These are phyloP conservation scores for Talaromyces ruber DNA, from an alignment of 495 filamentous ascomycete genomes.

Conservation along the genomic window DNA sequence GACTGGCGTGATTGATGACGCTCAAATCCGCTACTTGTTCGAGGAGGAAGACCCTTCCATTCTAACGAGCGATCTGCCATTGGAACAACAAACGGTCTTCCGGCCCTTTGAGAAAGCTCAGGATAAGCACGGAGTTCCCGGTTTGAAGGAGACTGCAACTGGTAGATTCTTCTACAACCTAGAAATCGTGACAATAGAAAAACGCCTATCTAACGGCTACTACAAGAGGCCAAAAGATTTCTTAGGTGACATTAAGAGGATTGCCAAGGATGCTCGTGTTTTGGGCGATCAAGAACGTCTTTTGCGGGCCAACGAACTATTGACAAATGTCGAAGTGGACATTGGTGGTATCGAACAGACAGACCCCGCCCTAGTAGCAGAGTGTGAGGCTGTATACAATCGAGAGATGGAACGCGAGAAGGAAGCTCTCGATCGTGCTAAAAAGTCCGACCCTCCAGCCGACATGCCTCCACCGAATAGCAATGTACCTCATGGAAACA, in stretches of 20 bases:
- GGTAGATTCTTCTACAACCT: conserved; percentile 90
- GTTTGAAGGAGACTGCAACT: conserved; percentile 58
- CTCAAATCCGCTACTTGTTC: conserved; percentile 66
- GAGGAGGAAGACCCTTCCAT: conserved; percentile 76
- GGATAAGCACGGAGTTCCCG: conserved; percentile 66
- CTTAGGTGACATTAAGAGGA: conserved; percentile 68
- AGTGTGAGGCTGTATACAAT: conserved; percentile 66
- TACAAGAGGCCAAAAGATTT: conserved; percentile 88
- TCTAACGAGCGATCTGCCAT: conserved; percentile 65
- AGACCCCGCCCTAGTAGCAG: conserved; percentile 54
- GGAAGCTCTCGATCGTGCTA: conserved; percentile 51
- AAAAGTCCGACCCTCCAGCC: conserved; percentile 40
- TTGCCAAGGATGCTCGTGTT: conserved; percentile 74
- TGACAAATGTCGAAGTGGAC: conserved; percentile 88
- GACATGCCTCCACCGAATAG: conserved; percentile 15
- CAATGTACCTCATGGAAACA: conserved; percentile 37
- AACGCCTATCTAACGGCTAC: conserved; percentile 87
- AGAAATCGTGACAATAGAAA: conserved; percentile 88
- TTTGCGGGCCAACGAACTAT: conserved; percentile 80
- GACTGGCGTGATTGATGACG: conserved; percentile 64
- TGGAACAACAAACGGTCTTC: conserved; percentile 43
- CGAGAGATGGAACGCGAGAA: conserved; percentile 64
- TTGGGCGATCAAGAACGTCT: conserved; percentile 67
- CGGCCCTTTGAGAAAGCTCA: conserved; percentile 68
- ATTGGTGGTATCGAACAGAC: conserved; percentile 58